Base-by-base conservation (phyloP, 2,329 filamentous ascomycete genomes). In the Pestalotiopsis sp. region DNA sequence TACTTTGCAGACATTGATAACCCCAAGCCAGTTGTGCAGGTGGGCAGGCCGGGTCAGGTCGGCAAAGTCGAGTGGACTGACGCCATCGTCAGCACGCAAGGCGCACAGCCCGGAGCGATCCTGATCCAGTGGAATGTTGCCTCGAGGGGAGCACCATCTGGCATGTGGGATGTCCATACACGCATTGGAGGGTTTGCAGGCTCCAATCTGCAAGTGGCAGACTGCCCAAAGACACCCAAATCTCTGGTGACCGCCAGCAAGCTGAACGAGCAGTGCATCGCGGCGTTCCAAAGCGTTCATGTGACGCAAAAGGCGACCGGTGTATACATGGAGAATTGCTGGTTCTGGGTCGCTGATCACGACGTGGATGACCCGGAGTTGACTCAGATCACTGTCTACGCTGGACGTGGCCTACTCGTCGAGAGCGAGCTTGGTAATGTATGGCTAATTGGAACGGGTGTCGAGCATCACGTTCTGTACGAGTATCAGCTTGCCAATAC, bases 111-210 rank as follows among this genome's bases (percentile, higher is more conserved):
- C 11, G 88, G 90, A 56, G 88, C 88, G 0, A 83, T 91, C 2
- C 79, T 93, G 6, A 85, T 92, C 67, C 82, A 93, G 73, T 92
- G 88, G 84, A 93, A 93, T 75, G 80, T 92, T 1, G 66, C 72
- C 68, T 73, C 75, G 9, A 66, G 64, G 7, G 56, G 69, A 17
- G 78, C 77, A 66, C 83, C 85, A 14, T 82, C 82, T 7, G 89
- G 88, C 4, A 85, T 92, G 79, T 95, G 92, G 92, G 93, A 95
- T 76, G 88, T 92, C 12, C 92, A 95, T 79, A 88, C 92, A 75
- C 90, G 93, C 71, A 86, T 95, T 64, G 92, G 92, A 71, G 93
- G 92, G 3, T 90, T 88, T 65, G 87, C 89, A 1, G 92, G 92
- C 45, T 93, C 92, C 17, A 82, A 90, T 56, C 85, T 93, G 7